phyloP scores from a whole-genome alignment of 2,329 filamentous ascomycete genomes.

The Claviceps paspali region DNA sequence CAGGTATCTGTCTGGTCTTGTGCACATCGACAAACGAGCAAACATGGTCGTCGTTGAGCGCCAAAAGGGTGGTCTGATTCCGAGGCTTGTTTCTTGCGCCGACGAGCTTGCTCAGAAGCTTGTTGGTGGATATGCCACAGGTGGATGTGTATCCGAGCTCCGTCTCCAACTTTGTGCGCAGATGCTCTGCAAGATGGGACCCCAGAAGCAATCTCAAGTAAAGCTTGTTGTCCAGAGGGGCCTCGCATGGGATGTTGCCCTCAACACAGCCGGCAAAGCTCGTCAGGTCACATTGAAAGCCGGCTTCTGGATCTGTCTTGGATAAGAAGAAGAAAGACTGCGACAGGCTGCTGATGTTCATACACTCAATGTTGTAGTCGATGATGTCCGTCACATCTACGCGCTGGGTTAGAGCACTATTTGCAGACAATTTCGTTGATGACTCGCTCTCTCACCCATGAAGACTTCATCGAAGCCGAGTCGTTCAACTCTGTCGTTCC shows the following conservation, averaged over 20 bases:
- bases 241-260: conserved; percentile 9
- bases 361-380: conserved; percentile 58
- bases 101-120: conserved; percentile 70
- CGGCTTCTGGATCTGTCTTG: conserved; percentile 56
- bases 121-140: conserved; percentile 76
- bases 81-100: conserved; percentile 76
- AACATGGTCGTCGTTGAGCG: conserved; percentile 42
- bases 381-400: conserved; percentile 77
- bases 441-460: conserved; percentile 27
- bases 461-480: conserved; percentile 82
- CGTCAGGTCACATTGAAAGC: conserved; percentile 66
- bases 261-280: conserved; percentile 46
- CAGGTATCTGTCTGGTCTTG: conserved; percentile 67
- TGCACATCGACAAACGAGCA: conserved; percentile 58
- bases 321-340: conserved; percentile 71
- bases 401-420: background rate
- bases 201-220: conserved; percentile 55
- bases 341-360: conserved; percentile 49
- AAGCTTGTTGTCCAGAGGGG: conserved; percentile 21
- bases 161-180: conserved; percentile 58
- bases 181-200: conserved; percentile 63
- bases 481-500: conserved; percentile 64
- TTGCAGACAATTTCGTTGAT: no score
- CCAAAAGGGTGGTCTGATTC: conserved; percentile 70
- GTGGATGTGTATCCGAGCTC: conserved; percentile 76